phyloP scores from a whole-genome alignment of 192 early-diverging fungal genomes.

The Entomortierella parvispora region DNA sequence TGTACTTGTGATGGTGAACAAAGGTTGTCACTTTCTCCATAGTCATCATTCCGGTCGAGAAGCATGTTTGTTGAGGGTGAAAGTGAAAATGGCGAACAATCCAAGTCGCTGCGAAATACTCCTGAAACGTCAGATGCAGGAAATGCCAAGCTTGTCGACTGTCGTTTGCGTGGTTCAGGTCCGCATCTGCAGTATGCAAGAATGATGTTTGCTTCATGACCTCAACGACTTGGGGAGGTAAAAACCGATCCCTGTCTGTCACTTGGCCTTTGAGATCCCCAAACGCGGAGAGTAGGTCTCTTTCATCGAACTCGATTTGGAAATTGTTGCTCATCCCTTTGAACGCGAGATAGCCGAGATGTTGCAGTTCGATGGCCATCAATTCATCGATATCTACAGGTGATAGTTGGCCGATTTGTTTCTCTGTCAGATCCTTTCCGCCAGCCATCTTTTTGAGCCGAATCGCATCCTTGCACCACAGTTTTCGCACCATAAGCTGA shows the following conservation, averaged over 20 bases:
- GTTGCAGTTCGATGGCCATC: too few relatives aligned
- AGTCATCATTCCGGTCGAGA: slow-evolving; percentile 9
- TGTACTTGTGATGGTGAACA: slow-evolving; percentile 17
- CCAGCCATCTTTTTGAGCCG: not conserved
- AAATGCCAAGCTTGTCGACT: slow-evolving; percentile 5
- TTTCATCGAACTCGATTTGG: slow-evolving; percentile 4
- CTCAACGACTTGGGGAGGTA: not conserved
- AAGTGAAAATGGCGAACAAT: not conserved
- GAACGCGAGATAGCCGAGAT: too few relatives aligned
- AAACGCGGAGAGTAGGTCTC: not conserved
- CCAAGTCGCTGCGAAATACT: slow-evolving; percentile 16
- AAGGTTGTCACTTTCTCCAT: not conserved
- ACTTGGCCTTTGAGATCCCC: not conserved
- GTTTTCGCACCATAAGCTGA: slow-evolving; percentile 5
- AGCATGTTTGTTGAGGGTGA: not conserved
- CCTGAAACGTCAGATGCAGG: slow-evolving; percentile 13
- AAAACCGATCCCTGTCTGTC: not conserved
- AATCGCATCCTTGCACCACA: slow-evolving; percentile 11
- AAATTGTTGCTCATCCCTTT: too few relatives aligned
- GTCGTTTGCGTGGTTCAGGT: not conserved
- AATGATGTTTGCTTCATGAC: too few relatives aligned
- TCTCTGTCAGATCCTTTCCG: slow-evolving; percentile 1
- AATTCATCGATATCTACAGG: not conserved
- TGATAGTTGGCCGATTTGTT: not conserved
- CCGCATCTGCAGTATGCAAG: slow-evolving; percentile 5